A percentile compares a stretch with the other conserved stretches of the same genome.
Conservation (phyloP, 306 rosid genomes). For the Fragaria iinumae region DNA sequence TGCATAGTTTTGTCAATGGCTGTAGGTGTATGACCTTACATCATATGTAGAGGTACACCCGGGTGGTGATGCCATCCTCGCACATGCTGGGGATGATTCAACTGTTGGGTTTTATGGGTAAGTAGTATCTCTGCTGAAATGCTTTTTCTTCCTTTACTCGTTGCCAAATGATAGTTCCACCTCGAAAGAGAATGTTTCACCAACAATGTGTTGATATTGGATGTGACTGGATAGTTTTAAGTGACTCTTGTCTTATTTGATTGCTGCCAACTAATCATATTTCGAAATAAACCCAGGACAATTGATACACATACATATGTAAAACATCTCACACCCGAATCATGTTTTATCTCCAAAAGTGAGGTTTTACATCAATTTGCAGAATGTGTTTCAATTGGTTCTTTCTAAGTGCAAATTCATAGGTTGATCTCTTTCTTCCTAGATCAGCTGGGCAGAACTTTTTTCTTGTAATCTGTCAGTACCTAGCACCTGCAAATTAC, state of each 20-base stretch:
- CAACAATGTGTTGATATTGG: neutral
- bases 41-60: slow-evolving; percentile 97
- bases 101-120: slow-evolving; percentile 86
- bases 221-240: neutral
- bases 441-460: neutral
- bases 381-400: neutral
- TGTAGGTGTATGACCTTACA: slow-evolving; percentile 84
- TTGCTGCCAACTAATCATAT: neutral
- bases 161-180: slow-evolving; percentile 1
- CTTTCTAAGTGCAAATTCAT: neutral
- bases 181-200: neutral
- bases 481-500: neutral
- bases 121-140: neutral
- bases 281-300: neutral
- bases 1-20: slow-evolving; percentile 13
- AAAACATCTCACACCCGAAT: neutral
- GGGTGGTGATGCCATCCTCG: slow-evolving; percentile 93
- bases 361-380: neutral
- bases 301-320: neutral
- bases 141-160: slow-evolving; percentile 11
- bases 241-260: neutral
- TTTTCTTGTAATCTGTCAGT: neutral
- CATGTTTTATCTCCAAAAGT: neutral
- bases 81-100: slow-evolving; percentile 89
- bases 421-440: neutral